phyloP scores from a whole-genome alignment of 2,329 filamentous ascomycete species.

The Diaporthe sp. region DNA sequence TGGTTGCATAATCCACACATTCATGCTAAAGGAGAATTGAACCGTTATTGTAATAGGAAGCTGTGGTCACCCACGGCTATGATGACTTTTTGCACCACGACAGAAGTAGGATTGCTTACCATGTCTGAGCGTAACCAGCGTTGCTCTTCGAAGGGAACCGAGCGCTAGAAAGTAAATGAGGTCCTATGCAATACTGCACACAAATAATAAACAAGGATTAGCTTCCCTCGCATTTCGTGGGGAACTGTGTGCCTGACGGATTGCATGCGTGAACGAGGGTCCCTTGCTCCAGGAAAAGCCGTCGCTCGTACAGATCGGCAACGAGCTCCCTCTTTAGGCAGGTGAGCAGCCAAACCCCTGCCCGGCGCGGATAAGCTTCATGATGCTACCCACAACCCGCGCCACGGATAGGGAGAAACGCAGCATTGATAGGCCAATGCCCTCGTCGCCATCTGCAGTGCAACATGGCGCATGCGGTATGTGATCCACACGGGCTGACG shows the following conservation, averaged over 20 bases:
- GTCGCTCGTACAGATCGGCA: conserved; percentile 3
- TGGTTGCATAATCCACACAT: background rate
- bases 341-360: background rate
- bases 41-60: too few relatives aligned
- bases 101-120: background rate
- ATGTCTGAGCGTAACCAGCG: background rate
- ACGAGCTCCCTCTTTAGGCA: conserved; percentile 7
- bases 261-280: background rate
- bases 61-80: too few relatives aligned
- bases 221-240: background rate
- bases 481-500: conserved; percentile 3
- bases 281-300: background rate
- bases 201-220: background rate
- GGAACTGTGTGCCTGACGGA: background rate
- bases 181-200: background rate
- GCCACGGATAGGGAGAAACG: background rate
- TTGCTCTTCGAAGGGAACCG: background rate
- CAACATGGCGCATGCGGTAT: conserved; percentile 11
- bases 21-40: background rate
- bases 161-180: background rate
- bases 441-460: conserved; percentile 21
- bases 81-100: background rate
- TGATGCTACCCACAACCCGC: conserved; percentile 14
- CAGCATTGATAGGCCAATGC: conserved; percentile 26
- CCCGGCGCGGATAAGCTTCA: conserved; percentile 22